phyloP scores from a whole-genome alignment of 2,329 filamentous ascomycete species.

The Sporothrix phasma region DNA sequence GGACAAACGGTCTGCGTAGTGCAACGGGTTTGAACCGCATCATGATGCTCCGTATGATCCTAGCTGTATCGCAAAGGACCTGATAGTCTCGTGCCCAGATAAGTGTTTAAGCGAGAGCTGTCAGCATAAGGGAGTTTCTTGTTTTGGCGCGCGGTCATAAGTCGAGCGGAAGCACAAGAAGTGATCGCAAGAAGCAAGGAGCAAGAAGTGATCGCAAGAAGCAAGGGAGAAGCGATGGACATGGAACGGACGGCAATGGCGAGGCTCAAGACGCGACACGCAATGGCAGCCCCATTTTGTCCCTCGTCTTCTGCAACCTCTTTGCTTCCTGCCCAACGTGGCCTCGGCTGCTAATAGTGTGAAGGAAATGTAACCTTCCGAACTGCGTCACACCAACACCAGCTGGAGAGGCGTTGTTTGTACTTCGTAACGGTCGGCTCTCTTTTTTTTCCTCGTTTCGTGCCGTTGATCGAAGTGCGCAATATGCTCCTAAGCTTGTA shows the following conservation, averaged over 20 bases:
- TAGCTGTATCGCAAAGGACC: background rate
- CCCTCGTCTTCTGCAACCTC: background rate
- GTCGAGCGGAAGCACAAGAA: no score
- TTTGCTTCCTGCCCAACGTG: background rate
- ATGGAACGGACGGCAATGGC: background rate
- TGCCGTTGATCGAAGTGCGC: background rate
- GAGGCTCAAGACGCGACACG: background rate
- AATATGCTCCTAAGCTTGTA: background rate
- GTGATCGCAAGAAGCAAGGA: background rate
- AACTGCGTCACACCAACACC: background rate
- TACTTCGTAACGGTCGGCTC: background rate
- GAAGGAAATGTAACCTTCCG: constrained; percentile 3
- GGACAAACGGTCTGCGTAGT: background rate
- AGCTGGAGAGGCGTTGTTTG: background rate
- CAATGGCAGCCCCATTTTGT: background rate
- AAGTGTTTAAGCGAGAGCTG: background rate
- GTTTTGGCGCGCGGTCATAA: no score
- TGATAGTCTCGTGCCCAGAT: background rate
- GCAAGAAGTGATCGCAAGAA: background rate
- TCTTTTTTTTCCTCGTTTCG: background rate
- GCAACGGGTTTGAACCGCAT: background rate
- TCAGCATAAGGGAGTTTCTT: no score
- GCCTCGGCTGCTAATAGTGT: background rate
- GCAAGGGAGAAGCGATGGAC: background rate
- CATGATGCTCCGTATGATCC: background rate